These are phyloP conservation scores for Psilocybe cyanescens DNA, from an alignment of 768 basidiomycete species.

Conservation along the genomic window DNA sequence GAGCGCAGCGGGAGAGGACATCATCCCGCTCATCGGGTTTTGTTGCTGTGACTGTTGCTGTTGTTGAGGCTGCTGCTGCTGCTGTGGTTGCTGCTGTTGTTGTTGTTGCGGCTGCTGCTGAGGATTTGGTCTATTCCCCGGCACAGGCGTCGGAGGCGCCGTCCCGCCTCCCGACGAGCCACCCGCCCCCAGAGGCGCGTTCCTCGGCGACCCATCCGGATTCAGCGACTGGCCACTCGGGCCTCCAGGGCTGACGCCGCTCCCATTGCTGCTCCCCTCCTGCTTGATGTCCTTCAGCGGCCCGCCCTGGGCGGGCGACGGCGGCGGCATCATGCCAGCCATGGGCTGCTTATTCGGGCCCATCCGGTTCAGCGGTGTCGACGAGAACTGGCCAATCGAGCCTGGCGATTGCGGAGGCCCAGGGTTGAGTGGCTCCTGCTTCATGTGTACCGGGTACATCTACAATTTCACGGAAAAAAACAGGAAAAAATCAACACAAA, in stretches of 20 bases:
- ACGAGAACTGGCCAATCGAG: conserved; percentile 1
- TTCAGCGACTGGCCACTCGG: conserved; percentile 1
- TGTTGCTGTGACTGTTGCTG: conserved; percentile 7
- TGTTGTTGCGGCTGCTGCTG: conserved; percentile 19
- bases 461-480: neutral
- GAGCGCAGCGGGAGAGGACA: conserved; percentile 10
- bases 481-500: no score
- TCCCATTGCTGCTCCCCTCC: conserved; percentile 9
- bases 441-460: conserved; percentile 7
- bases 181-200: conserved; percentile 7
- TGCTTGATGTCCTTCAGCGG: conserved; percentile 13
- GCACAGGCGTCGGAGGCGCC: conserved; percentile 29
- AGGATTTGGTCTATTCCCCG: conserved; percentile 25
- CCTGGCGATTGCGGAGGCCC: neutral
- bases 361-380: conserved; percentile 15
- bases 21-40: conserved; percentile 14
- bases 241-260: conserved; percentile 1
- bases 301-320: conserved; percentile 16
- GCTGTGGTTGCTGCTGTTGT: conserved; percentile 11
- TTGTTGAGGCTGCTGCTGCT: conserved; percentile 12
- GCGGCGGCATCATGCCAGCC: conserved; percentile 19
- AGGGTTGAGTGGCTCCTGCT: conserved; percentile 2
- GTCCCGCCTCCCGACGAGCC: conserved; percentile 22
- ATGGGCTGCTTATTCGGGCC: conserved; percentile 4
- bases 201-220: conserved; percentile 20